Evolutionary conservation across 129 eudicot genomes (phyloP).

Genomic region (Flaveria brownii): DNA sequence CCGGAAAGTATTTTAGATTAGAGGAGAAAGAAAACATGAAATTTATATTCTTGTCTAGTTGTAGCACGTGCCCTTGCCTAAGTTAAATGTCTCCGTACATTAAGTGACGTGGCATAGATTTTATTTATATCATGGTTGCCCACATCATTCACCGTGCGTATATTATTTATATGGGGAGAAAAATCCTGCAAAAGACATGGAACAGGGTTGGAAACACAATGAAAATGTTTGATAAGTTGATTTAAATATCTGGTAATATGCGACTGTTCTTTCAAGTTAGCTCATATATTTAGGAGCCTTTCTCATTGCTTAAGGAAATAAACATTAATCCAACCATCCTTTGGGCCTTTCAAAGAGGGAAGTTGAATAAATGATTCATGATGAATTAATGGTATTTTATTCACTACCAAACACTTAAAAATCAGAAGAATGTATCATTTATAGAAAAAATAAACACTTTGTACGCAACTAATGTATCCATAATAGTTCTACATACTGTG

Average conservation of each 20-base stretch:
- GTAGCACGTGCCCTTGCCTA: not conserved
- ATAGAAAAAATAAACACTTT: not conserved
- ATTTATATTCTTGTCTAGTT: not conserved
- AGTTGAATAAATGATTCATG: conserved; percentile 15
- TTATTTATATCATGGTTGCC: not conserved
- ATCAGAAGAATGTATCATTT: not conserved
- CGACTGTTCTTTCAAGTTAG: not conserved
- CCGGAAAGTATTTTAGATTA: conserved; percentile 1
- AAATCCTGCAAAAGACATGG: not conserved
- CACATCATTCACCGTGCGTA: not conserved
- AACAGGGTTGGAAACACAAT: not conserved
- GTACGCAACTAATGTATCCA: not conserved
- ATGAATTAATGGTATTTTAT: not conserved
- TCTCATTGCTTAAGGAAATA: not conserved
- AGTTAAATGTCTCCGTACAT: not conserved
- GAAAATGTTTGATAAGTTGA: conserved; percentile 13
- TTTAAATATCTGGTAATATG: not conserved
- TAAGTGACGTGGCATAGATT: not conserved
- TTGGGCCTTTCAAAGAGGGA: conserved; percentile 5
- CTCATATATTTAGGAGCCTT: conserved; percentile 3
- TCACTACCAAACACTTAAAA: conserved; percentile 14
- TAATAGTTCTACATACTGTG: not conserved
- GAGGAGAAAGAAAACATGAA: conserved; percentile 4
- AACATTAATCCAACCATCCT: not conserved
- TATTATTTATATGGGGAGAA: not conserved